Base-by-base conservation (phyloP, 495 filamentous ascomycete genomes). In the Talaromyces adpressus region DNA sequence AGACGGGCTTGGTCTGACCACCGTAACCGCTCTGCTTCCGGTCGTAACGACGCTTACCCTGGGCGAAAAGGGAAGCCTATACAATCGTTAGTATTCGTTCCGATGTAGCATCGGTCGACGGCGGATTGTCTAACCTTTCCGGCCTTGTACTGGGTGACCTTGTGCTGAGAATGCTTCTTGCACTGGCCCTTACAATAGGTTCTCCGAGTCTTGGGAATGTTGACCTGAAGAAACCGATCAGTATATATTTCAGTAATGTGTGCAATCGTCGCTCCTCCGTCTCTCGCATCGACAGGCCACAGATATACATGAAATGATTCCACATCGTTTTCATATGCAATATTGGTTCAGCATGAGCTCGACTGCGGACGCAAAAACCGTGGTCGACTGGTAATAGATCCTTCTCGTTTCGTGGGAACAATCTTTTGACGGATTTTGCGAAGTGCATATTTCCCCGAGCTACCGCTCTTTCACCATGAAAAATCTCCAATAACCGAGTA, bases 1-100 rank as follows among this genome's bases (percentile, higher is more conserved):
- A 97, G 72, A 97, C 91, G 69, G 92, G 92, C 84, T 98, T 98
- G 67, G 94, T 98, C 84, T 98, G 94, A 89, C 94, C 94, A 88
- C 95, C 94, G 82, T 97, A 98, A 87, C 94, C 79, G 74, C 88
- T 91, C 85, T 99, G 95, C 85, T 99, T 99, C 76, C 95, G 89
- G 84, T 98, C 94, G 85, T 99, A 99, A 88, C 94, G 93, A 80
- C 94, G 91, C 89, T 98, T 99, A 86, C 94, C 94, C 87, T 97
- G 93, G 70, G 93, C 92, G 83, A 90, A 94, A 27, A 92, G 83
- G 67, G 93, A 96, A 74, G 91, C 91, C 91, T 93, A 77, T 68
- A 25, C 25, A 20, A 64, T 62, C 7, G 69, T 79, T 64, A 79
- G 74, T 60, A 67, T 56, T 27, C 2, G 25, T 27, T 27, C 25